Percentiles rank a stretch among this genome's conserved stretches.
Conservation (phyloP, 371 early-diverging fungal genomes). For the Rhizomucor miehei region DNA sequence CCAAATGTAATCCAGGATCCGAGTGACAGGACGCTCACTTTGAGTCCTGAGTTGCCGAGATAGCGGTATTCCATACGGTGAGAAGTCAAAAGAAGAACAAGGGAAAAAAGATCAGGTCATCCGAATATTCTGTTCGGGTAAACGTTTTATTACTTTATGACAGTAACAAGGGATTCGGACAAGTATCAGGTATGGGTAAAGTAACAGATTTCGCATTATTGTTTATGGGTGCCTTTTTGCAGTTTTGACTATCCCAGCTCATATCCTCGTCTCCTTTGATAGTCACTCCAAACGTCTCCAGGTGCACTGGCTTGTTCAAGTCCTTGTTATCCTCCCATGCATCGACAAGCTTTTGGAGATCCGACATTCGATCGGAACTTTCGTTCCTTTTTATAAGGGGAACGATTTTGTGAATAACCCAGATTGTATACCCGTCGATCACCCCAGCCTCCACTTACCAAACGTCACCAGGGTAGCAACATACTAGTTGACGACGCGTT, state of each 20-base stretch:
- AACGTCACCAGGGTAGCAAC: conserved; percentile 43
- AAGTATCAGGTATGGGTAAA: conserved; percentile 37
- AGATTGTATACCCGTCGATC: neutral
- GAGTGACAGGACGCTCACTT: conserved; percentile 55
- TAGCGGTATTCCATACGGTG: conserved; percentile 76
- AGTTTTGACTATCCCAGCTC: conserved; percentile 20
- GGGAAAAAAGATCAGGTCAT: conserved; percentile 3
- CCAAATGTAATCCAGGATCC: conserved; percentile 67
- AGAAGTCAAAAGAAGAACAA: conserved; percentile 1
- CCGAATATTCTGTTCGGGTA: neutral
- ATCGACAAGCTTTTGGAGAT: conserved; percentile 32
- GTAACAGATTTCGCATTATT: conserved; percentile 7
- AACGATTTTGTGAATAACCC: neutral
- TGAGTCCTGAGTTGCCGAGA: conserved; percentile 79
- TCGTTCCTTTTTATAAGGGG: conserved; percentile 21
- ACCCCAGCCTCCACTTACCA: conserved; percentile 24
- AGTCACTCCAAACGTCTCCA: conserved; percentile 29
- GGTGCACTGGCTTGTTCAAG: conserved; percentile 21
- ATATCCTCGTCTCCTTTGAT: conserved; percentile 40
- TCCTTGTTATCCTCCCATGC: conserved; percentile 35
- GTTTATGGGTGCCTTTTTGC: conserved; percentile 16
- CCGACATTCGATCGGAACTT: conserved; percentile 40
- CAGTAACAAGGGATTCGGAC: conserved; percentile 22
- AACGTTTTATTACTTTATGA: conserved; percentile 1
- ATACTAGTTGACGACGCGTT: conserved; percentile 41